A percentile compares a stretch with the other conserved stretches of the same genome.
Conservation (phyloP, 2,329 filamentous ascomycete species). For the Ascochyta rabiei region DNA sequence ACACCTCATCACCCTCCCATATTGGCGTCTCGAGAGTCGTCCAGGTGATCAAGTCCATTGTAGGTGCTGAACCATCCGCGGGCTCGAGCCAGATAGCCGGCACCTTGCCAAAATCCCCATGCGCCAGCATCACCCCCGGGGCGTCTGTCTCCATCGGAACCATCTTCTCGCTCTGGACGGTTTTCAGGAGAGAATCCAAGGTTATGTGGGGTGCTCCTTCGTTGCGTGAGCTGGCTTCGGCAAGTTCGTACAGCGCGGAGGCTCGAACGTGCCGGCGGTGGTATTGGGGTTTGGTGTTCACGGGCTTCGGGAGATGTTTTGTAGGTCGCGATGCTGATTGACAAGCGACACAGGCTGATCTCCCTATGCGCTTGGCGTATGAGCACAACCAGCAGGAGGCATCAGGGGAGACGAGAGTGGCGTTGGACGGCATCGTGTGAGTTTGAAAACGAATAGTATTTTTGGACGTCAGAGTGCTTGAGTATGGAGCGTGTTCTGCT, state of each 20-base stretch:
- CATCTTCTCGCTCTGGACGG: neutral
- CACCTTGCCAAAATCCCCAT: neutral
- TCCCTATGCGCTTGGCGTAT: neutral
- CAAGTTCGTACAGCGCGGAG: neutral
- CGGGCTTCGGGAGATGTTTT: neutral
- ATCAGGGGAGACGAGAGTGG: neutral
- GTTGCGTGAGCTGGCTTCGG: neutral
- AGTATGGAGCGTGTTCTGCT: neutral
- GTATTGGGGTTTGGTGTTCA: neutral
- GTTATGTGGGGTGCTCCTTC: neutral
- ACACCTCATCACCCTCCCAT: neutral
- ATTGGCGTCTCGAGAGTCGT: neutral
- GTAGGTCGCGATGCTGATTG: neutral
- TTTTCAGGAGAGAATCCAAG: neutral
- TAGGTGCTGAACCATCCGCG: neutral
- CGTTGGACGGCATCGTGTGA: neutral
- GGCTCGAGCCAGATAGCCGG: neutral
- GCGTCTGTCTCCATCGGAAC: neutral
- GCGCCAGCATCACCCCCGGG: neutral
- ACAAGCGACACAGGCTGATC: neutral
- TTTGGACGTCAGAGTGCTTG: neutral
- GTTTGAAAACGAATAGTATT: neutral
- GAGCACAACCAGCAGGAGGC: neutral
- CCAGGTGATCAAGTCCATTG: neutral
- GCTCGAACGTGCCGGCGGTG: neutral